Evolutionary conservation across 805 yeast genomes (phyloP), one percentile per base, ranked within the genome.

Genomic region (Saccharomyces cerevisiae): DNA sequence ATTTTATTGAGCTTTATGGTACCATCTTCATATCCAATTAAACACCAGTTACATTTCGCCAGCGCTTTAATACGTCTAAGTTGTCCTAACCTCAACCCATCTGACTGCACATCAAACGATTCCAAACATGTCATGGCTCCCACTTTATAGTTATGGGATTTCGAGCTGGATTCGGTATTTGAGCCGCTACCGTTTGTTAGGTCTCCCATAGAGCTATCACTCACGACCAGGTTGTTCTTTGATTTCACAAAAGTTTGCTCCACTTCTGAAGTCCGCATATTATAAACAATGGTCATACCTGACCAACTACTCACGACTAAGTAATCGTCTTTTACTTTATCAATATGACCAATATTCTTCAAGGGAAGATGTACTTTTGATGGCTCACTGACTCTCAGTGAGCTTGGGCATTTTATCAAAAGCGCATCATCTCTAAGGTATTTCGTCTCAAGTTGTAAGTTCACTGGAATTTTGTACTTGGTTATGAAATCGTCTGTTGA

Each of bases 1-100:
- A 62, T 21, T 29, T 51, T 51, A 52, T 60, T 53, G 6, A 63
- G 30, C 4, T 63, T 56, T 26, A 66, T 63, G 29, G 56, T 59
- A 0, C 73, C 73, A 52, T 68, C 71, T 24, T 61, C 66, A 50
- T 65, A 68, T 5, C 71, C 72, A 27, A 68, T 56, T n/a, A 65
- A 52, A 49, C 65, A 60, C 73, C 73, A 69, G 8, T 8, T 17
- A 9, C 22, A 17, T 17, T 36, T 11, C 17, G 43, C 43, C 22
- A 36, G 11, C 10, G 24, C 22, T 36, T 36, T 36, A 8, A 36
- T 17, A 8, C 43, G 43, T 17, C 43, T 36, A 21, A 17, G 43
- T 36, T 36, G 24, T 21, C 43, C 43, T 21, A 36, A 17, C 22
- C 17, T 36, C 24, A 36, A 36, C 6, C 24, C 43, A 36, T 17